These are phyloP conservation scores for Vanrija pseudolonga DNA, from an alignment of 1,284 basidiomycete genomes.

Conservation along the genomic window DNA sequence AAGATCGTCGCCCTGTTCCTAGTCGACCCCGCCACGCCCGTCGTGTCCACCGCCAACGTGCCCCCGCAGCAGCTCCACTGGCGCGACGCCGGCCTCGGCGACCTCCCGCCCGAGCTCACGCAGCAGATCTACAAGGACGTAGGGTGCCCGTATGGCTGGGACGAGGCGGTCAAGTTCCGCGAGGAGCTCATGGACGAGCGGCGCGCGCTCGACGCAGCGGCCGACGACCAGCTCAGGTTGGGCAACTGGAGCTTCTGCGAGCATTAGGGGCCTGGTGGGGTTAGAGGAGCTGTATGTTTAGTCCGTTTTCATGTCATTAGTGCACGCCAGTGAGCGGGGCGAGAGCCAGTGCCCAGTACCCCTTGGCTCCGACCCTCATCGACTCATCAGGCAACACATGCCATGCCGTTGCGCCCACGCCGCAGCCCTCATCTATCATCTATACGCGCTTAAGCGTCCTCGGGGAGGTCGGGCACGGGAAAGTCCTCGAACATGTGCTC, in stretches of 20 bases:
- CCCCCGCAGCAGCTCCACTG: neutral
- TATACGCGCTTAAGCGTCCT: constrained; percentile 7
- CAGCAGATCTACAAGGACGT: constrained; percentile 10
- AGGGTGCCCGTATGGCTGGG: constrained; percentile 7
- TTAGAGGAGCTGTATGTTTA: no score
- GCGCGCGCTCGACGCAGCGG: neutral
- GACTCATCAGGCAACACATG: no score
- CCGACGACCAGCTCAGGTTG: neutral
- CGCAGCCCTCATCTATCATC: no score
- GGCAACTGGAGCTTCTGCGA: constrained; percentile 11
- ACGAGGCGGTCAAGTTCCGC: constrained; percentile 13
- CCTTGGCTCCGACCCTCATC: no score
- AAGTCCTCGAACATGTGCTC: constrained; percentile 45
- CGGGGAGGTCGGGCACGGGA: constrained; percentile 39
- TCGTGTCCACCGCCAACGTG: neutral
- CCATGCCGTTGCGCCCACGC: no score
- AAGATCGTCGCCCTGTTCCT: neutral
- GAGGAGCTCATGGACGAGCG: constrained; percentile 19
- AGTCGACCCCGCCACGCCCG: neutral
- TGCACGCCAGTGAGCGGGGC: no score
- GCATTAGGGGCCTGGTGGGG: constrained; percentile 4
- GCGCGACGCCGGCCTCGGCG: neutral
- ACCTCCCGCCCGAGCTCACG: constrained; percentile 10
- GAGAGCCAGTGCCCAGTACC: no score
- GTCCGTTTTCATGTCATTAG: no score